These are phyloP conservation scores for Pisolithus tinctorius DNA, from an alignment of 768 basidiomycete genomes.

Conservation along the genomic window DNA sequence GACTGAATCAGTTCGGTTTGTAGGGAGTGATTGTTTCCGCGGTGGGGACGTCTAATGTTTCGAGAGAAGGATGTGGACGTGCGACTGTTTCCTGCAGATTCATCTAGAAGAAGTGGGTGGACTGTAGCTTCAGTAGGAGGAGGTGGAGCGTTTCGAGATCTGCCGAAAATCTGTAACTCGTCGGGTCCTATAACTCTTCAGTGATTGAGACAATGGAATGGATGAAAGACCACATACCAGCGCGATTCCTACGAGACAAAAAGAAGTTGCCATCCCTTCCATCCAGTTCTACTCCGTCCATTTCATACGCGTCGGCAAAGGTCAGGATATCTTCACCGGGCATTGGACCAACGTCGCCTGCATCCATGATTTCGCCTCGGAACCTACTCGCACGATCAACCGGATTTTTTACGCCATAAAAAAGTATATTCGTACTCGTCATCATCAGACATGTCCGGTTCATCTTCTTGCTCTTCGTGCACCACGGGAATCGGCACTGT, in stretches of 20 bases:
- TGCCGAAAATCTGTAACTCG: conserved; percentile 56
- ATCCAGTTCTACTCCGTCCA: conserved; percentile 37
- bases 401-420: neutral
- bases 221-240: conserved; percentile 4
- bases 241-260: conserved; percentile 50
- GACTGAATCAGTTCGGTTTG: conserved; percentile 62
- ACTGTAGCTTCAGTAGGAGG: conserved; percentile 64
- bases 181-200: conserved; percentile 36
- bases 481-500: conserved; percentile 51
- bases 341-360: conserved; percentile 24
- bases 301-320: conserved; percentile 47
- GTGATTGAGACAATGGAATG: neutral
- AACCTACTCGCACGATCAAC: conserved; percentile 28
- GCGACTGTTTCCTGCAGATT: conserved; percentile 39
- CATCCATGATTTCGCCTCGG: conserved; percentile 33
- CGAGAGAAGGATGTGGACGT: conserved; percentile 40
- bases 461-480: conserved; percentile 55
- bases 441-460: conserved; percentile 61
- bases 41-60: conserved; percentile 47
- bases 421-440: conserved; percentile 43
- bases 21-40: conserved; percentile 41
- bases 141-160: conserved; percentile 43
- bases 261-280: conserved; percentile 35
- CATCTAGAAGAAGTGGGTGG: conserved; percentile 78
- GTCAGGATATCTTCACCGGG: conserved; percentile 46